Percentiles rank a stretch among this genome's conserved stretches.
Evolutionary conservation across 768 basidiomycete species (phyloP).

Genomic region (Trametes villosa): DNA sequence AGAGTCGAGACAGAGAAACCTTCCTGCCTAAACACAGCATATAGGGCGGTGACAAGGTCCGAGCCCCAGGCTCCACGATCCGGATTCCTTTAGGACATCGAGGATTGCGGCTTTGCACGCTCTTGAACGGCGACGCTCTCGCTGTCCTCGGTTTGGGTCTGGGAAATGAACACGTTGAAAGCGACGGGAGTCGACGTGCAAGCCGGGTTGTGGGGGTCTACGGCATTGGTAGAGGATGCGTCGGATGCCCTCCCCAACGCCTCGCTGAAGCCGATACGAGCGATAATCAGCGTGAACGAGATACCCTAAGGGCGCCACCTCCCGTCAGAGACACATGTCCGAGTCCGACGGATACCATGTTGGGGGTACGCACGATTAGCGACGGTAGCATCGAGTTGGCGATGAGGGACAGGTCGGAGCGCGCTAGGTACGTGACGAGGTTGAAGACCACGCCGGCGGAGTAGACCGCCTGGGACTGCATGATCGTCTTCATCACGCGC

Average conservation of each 20-base stretch:
- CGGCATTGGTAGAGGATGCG: no score
- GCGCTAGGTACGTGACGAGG: not conserved
- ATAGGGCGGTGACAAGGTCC: no score
- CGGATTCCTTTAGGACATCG: no score
- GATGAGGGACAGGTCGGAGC: not conserved
- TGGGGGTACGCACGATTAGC: not conserved
- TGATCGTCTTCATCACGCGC: conserved; percentile 4
- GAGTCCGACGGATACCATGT: not conserved
- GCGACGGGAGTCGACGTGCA: not conserved
- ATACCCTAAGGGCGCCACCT: not conserved
- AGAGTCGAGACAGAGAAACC: no score
- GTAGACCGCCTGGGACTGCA: not conserved
- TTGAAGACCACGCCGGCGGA: not conserved
- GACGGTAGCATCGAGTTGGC: not conserved
- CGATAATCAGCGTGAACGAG: not conserved
- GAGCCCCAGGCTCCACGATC: no score
- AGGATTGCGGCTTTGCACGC: no score
- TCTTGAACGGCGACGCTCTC: no score
- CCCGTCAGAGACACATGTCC: not conserved
- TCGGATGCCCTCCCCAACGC: not conserved
- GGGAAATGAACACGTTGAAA: not conserved
- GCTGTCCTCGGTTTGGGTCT: not conserved
- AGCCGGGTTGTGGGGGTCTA: no score
- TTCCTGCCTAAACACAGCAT: no score
- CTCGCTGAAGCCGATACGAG: not conserved